Evolutionary conservation across 2,329 filamentous ascomycete species (phyloP), one percentile per base, ranked within the genome.

Genomic region (Paramyrothecium roridum): DNA sequence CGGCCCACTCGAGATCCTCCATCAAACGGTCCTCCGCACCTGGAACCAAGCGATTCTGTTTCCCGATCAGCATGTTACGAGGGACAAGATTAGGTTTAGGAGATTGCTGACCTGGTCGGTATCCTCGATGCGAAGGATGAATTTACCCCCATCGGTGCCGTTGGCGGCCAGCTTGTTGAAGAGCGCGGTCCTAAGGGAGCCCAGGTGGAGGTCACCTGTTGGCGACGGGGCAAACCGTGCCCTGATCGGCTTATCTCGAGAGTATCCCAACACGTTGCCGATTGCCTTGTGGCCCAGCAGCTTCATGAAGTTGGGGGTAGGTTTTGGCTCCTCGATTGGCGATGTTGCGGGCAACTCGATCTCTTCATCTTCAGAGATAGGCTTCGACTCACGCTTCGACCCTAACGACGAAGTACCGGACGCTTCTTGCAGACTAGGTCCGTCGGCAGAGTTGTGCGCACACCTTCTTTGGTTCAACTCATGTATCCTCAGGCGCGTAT

Each of bases 131-230:
- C 95, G 86, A 51, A 99, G 76, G 12, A 99, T 74, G 65, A 99
- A 99, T 69, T 96, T 89, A 8, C 95, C 95, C 4, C 89, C 87
- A 3, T 67, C 66, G 0, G 95, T 96, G 3, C 88, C 85, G 65
- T 87, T 90, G 1, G 95, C 93, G n/a, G 96, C 80, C 4, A 99
- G 77, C 63, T 93, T 97, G 67, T 96, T 98, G 77, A 92, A 98
- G n/a, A 99, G 74, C 0, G 96, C 96, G 0, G 95, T 99, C 56
- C 95, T 82, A 37, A 99, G 73, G 1, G 93, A 96, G 3, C 95
- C 95, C 13, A 99, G 79, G 73, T 99, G 95, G 22, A 99, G 80
- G 65, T 93, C 93, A 1, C 95, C 95, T 0, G 95, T 99, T 0
- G 95, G 95, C 2, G 95, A 98, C 1, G 95, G 95, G 1, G 96